These are phyloP conservation scores for Ogataea pini DNA, from an alignment of 805 yeast species.

Conservation along the genomic window DNA sequence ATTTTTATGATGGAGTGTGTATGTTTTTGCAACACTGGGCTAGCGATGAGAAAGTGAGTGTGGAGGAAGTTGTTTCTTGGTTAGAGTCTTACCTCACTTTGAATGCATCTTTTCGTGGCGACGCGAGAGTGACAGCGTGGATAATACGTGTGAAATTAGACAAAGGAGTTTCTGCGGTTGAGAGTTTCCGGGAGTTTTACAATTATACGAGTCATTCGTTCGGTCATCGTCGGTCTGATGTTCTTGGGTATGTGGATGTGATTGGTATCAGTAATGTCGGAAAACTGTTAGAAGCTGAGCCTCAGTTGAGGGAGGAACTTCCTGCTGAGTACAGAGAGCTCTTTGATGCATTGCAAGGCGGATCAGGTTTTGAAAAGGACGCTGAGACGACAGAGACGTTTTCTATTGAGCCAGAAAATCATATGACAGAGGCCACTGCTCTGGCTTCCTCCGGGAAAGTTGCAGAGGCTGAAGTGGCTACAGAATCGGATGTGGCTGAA, in stretches of 20 bases:
- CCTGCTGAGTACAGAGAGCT: conserved; percentile 30
- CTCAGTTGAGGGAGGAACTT: conserved; percentile 26
- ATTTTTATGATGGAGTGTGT: conserved; percentile 67
- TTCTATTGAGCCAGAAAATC: too few relatives aligned
- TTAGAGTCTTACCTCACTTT: conserved; percentile 21
- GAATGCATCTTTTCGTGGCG: conserved; percentile 23
- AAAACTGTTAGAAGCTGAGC: conserved; percentile 35
- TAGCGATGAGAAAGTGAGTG: conserved; percentile 28
- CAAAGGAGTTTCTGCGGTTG: conserved; percentile 20
- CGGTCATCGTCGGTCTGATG: conserved; percentile 34
- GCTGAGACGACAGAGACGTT: too few relatives aligned
- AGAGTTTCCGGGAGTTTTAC: conserved; percentile 21
- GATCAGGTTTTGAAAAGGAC: too few relatives aligned
- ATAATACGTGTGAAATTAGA: conserved; percentile 29
- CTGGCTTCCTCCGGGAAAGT: too few relatives aligned
- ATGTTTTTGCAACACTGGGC: conserved; percentile 50
- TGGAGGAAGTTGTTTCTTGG: conserved; percentile 29
- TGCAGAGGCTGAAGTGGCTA: neutral
- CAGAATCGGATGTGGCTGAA: too few relatives aligned
- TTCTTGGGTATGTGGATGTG: conserved; percentile 46
- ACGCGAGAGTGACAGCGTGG: conserved; percentile 35
- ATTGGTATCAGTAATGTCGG: conserved; percentile 46
- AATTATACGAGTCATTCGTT: conserved; percentile 17
- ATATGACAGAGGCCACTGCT: too few relatives aligned
- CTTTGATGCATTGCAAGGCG: conserved; percentile 15